Base-by-base conservation (phyloP, 202 grass and related monocot genomes). In the Musa balbisiana region DNA sequence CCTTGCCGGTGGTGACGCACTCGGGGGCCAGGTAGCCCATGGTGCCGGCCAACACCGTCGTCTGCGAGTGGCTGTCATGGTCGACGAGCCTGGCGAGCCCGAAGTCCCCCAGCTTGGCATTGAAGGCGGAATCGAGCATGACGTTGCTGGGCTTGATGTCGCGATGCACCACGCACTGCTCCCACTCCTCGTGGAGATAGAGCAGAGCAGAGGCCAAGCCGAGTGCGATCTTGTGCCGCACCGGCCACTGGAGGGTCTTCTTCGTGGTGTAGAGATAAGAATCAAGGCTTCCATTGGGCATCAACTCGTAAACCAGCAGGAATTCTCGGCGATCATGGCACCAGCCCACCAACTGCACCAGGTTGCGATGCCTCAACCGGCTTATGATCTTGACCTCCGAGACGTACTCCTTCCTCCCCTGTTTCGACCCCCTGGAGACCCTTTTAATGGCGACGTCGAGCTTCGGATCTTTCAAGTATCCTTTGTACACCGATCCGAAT, bases 331-430 rank as follows among this genome's bases (percentile, higher is more conserved):
- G 73, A 53, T 92, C 87, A 49, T 92, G 89, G 75, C 90, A 96
- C 84, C 90, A 92, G 25, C 93, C 93, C 43, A 87, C 80, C 59
- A 96, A 80, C 54, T 90, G 85, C 23, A 92, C 90, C 2, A 90
- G 85, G 73, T 96, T 92, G 29, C 84, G 84, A 54, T 96, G 92
- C 73, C 89, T 81, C 55, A 91, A 56, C 43, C 75, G 73, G 78
- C 90, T 89, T 55, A 97, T 97, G 73, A 92, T 91, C 76, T 82
- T 92, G 26, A 96, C 87, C 83, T 96, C 90, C 51, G 90, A 84
- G n/a, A 81, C 69, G 69, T 90, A 97, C 82, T 92, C 93, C 77
- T 90, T 92, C 43, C 68, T 69, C 19, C 92, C 87, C 74, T 88
- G 89, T 52, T 80, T 85, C 0, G 89, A 90, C 62, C 89, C 78